Conservation (phyloP, 768 basidiomycete species). For the Mrakia gelida region DNA sequence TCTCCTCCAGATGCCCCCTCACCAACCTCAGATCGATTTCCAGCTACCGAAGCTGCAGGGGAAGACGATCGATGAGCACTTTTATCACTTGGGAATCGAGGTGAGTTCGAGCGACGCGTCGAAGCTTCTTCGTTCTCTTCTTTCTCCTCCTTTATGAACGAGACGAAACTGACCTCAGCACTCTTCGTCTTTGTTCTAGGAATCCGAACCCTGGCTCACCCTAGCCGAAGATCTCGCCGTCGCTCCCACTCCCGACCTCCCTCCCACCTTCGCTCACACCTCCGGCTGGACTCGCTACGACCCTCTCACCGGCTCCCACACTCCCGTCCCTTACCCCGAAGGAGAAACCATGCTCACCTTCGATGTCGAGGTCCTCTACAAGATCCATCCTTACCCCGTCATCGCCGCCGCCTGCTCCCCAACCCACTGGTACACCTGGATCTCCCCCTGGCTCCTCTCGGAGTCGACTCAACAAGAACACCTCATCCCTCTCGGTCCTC, state of each 20-base stretch:
- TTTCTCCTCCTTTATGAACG: background rate
- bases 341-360: conserved; percentile 72
- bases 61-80: conserved; percentile 76
- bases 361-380: conserved; percentile 87
- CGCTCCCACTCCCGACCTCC: conserved; percentile 58
- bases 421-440: conserved; percentile 91
- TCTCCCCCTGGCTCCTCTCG: conserved; percentile 84
- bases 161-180: too few species aligned
- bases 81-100: conserved; percentile 67
- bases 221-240: conserved; percentile 60
- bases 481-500: conserved; percentile 64
- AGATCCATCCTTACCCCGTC: conserved; percentile 68
- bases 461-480: conserved; percentile 57
- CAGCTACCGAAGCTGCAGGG: conserved; percentile 82
- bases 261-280: conserved; percentile 39
- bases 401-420: conserved; percentile 82
- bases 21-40: conserved; percentile 73
- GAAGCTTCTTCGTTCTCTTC: background rate
- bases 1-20: conserved; percentile 62
- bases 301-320: conserved; percentile 60
- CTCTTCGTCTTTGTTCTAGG: background rate
- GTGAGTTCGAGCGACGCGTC: conserved; percentile 36
- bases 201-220: conserved; percentile 69
- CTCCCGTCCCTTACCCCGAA: conserved; percentile 41
- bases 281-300: conserved; percentile 89